A percentile compares a stretch with the other conserved stretches of the same genome.
Evolutionary conservation across 2,329 filamentous ascomycete species (phyloP).

Genomic region (Venturia carpophila): DNA sequence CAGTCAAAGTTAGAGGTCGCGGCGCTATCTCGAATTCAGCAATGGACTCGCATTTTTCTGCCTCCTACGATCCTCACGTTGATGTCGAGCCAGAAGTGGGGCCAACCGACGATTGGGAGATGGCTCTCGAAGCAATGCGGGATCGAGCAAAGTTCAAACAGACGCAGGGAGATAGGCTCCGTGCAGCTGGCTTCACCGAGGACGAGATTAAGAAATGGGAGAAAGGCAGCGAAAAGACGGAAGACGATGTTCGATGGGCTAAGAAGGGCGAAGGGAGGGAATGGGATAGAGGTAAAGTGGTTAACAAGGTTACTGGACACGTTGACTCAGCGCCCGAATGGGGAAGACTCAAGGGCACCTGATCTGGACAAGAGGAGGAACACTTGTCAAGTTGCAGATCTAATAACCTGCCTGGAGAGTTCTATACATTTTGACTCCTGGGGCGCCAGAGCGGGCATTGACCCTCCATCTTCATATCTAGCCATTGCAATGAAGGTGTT

Average conservation of each 20-base stretch:
- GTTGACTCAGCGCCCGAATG: slow-evolving; percentile 45
- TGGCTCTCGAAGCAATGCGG: slow-evolving; percentile 66
- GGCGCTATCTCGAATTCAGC: slow-evolving; percentile 55
- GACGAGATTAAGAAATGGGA: slow-evolving; percentile 67
- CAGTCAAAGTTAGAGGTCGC: slow-evolving; percentile 56
- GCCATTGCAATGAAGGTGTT: neutral
- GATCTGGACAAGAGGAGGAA: neutral
- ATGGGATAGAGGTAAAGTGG: slow-evolving; percentile 58
- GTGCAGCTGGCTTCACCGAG: slow-evolving; percentile 70
- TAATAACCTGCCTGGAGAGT: neutral
- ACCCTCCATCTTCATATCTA: neutral
- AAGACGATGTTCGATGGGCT: slow-evolving; percentile 65
- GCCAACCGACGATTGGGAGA: slow-evolving; percentile 64
- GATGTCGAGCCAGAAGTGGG: slow-evolving; percentile 46
- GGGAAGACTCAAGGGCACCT: slow-evolving; percentile 25
- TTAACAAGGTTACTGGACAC: slow-evolving; percentile 46
- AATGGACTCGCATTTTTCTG: slow-evolving; percentile 75
- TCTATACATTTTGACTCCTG: neutral
- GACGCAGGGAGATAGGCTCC: slow-evolving; percentile 66
- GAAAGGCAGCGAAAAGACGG: slow-evolving; percentile 51
- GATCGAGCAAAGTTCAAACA: slow-evolving; percentile 74
- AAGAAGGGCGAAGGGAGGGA: slow-evolving; percentile 60
- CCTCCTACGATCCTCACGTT: slow-evolving; percentile 51
- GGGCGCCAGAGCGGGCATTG: neutral
- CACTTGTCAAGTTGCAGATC: neutral